These are phyloP conservation scores for Vinca minor DNA, from an alignment of 257 asterid species.

Conservation along the genomic window DNA sequence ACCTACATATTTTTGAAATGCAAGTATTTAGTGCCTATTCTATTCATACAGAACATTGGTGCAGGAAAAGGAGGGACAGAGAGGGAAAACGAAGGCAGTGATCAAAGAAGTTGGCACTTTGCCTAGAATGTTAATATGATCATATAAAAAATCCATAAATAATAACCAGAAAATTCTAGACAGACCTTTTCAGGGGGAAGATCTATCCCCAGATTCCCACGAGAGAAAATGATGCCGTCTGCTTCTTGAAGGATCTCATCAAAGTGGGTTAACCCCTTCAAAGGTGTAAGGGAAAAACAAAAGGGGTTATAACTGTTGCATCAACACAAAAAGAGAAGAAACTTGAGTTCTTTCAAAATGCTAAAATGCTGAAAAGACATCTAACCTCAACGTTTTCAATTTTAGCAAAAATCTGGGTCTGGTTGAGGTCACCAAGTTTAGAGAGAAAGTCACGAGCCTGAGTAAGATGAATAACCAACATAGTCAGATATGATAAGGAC, in stretches of 20 bases:
- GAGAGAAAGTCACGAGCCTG: constrained; percentile 88
- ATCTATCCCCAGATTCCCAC: constrained; percentile 90
- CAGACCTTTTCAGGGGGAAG: constrained; percentile 91
- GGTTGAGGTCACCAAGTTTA: constrained; percentile 55
- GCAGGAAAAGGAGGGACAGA: neutral
- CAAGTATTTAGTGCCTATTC: neutral
- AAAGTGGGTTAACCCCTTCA: constrained; percentile 77
- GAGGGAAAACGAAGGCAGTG: too few relatives aligned
- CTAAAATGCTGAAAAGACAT: constrained; percentile 4
- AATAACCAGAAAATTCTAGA: neutral
- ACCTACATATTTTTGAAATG: constrained; percentile 54
- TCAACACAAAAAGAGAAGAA: neutral
- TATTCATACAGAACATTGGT: too few relatives aligned
- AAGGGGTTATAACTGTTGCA: neutral
- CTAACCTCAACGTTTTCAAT: constrained; percentile 88
- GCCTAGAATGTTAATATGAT: neutral
- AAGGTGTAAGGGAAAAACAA: neutral
- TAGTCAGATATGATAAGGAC: neutral
- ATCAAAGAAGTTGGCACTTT: neutral
- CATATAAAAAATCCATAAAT: neutral
- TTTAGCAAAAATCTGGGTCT: constrained; percentile 74
- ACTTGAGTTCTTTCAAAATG: neutral
- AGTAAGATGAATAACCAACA: constrained; percentile 9
- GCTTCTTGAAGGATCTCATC: constrained; percentile 87
- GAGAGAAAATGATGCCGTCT: constrained; percentile 81